phyloP scores from a whole-genome alignment of 169 alveolate species.

The Blepharisma undulans region DNA sequence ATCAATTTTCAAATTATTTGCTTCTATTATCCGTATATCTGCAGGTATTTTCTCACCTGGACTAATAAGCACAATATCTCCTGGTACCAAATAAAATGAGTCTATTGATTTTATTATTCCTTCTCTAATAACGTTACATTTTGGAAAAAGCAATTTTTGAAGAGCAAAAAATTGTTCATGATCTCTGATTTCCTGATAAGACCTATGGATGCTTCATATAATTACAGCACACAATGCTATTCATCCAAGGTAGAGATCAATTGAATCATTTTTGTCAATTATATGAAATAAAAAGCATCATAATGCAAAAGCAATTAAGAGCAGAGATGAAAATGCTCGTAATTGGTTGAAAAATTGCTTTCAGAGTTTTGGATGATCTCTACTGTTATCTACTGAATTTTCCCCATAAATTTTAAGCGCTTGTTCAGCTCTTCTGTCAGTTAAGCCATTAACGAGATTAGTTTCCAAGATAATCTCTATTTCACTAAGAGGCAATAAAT shows the following conservation, averaged over 20 bases:
- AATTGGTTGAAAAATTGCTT: slow-evolving; percentile 63
- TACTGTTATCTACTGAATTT: too few species aligned
- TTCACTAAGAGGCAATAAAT: not conserved
- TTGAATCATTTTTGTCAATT: slow-evolving; percentile 56
- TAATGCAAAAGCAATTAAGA: slow-evolving; percentile 82
- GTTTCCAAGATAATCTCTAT: not conserved
- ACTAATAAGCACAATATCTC: slow-evolving; percentile 68
- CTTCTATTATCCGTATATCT: slow-evolving; percentile 70
- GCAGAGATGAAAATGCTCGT: slow-evolving; percentile 74
- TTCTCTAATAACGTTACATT: slow-evolving; percentile 68
- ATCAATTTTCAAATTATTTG: slow-evolving; percentile 79
- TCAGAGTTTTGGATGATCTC: not conserved
- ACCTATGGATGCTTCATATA: slow-evolving; percentile 67
- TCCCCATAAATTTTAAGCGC: not conserved
- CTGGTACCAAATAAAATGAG: slow-evolving; percentile 70
- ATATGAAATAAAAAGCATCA: slow-evolving; percentile 79
- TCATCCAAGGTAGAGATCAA: slow-evolving; percentile 80
- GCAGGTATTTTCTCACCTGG: slow-evolving; percentile 84
- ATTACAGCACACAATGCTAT: slow-evolving; percentile 63
- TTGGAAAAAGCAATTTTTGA: slow-evolving; percentile 72
- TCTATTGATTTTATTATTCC: slow-evolving; percentile 58
- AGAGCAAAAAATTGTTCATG: slow-evolving; percentile 75
- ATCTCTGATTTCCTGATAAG: slow-evolving; percentile 60
- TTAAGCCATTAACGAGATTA: not conserved
- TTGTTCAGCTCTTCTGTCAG: not conserved